Evolutionary conservation across 768 basidiomycete genomes (phyloP).

Genomic region (Rhizopogon sp.): DNA sequence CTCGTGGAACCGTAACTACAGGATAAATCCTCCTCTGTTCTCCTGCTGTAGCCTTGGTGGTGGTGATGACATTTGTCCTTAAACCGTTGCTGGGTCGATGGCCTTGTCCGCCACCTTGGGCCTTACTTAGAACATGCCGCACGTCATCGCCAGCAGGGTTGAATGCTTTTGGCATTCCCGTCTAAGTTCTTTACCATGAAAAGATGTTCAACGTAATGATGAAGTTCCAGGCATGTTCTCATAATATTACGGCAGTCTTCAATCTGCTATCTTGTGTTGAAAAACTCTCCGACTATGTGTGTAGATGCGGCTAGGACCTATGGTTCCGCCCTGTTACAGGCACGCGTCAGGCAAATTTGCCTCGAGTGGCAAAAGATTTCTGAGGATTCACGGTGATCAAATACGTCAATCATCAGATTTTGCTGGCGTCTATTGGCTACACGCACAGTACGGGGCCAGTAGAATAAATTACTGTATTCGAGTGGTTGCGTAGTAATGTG

Average conservation of each 20-base stretch:
- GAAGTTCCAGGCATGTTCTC: background rate
- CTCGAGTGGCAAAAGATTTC: background rate
- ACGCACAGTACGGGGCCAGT: constrained; percentile 4
- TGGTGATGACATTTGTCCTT: constrained; percentile 11
- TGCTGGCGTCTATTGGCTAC: background rate
- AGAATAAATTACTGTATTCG: background rate
- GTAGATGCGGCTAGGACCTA: no score
- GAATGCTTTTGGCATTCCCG: background rate
- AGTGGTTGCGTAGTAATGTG: background rate
- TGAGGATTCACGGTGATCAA: background rate
- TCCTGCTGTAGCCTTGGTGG: background rate
- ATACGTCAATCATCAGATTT: background rate
- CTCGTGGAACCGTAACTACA: background rate
- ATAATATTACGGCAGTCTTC: constrained; percentile 6
- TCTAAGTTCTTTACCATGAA: no score
- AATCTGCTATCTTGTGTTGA: constrained; percentile 9
- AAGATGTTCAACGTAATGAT: background rate
- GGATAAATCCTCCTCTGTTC: background rate
- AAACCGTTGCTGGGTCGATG: background rate
- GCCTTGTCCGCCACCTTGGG: constrained; percentile 1
- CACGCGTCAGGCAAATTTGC: background rate
- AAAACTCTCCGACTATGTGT: background rate
- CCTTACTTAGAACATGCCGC: constrained; percentile 9
- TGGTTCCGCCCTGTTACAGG: background rate
- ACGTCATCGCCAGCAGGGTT: constrained; percentile 14